Conservation (phyloP, 2,329 filamentous ascomycete species). For the Tolypocladium ophioglossoides region DNA sequence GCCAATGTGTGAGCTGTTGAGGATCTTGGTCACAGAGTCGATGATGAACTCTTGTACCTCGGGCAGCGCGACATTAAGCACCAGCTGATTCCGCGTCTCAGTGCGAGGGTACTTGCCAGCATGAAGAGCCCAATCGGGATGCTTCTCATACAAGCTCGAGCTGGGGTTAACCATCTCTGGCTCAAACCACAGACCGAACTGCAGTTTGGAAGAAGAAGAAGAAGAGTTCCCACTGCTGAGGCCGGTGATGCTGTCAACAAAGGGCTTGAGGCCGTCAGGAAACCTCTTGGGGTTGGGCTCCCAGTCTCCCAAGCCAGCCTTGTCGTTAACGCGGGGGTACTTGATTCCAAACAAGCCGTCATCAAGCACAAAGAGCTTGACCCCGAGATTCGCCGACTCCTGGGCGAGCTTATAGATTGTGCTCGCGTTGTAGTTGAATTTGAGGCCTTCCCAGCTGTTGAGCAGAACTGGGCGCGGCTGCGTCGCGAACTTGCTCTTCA, state of each 20-base stretch:
- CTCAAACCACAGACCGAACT: slow-evolving; percentile 58
- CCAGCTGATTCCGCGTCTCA: slow-evolving; percentile 45
- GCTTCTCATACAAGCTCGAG: slow-evolving; percentile 47
- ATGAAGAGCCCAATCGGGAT: slow-evolving; percentile 54
- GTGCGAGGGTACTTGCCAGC: slow-evolving; percentile 46
- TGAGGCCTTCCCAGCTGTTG: slow-evolving; percentile 57
- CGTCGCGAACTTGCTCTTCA: slow-evolving; percentile 42
- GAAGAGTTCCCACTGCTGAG: slow-evolving; percentile 36
- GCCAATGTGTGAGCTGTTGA: slow-evolving; percentile 40
- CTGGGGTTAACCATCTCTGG: slow-evolving; percentile 58
- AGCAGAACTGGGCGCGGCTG: slow-evolving; percentile 43
- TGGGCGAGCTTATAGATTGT: slow-evolving; percentile 44
- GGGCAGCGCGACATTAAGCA: slow-evolving; percentile 48
- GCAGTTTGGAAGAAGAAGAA: slow-evolving; percentile 32
- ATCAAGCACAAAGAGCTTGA: slow-evolving; percentile 54
- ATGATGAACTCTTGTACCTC: slow-evolving; percentile 57
- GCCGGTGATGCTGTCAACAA: slow-evolving; percentile 39
- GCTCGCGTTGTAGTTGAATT: slow-evolving; percentile 46
- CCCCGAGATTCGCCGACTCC: slow-evolving; percentile 46
- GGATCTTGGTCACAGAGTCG: slow-evolving; percentile 38
- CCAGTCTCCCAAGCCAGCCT: slow-evolving; percentile 54
- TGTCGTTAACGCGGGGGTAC: slow-evolving; percentile 47
- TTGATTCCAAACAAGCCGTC: slow-evolving; percentile 56
- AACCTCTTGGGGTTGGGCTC: slow-evolving; percentile 46
- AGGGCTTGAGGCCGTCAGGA: slow-evolving; percentile 41